Conservation (phyloP, 192 early-diverging fungal genomes). For the Podila clonocystis region DNA sequence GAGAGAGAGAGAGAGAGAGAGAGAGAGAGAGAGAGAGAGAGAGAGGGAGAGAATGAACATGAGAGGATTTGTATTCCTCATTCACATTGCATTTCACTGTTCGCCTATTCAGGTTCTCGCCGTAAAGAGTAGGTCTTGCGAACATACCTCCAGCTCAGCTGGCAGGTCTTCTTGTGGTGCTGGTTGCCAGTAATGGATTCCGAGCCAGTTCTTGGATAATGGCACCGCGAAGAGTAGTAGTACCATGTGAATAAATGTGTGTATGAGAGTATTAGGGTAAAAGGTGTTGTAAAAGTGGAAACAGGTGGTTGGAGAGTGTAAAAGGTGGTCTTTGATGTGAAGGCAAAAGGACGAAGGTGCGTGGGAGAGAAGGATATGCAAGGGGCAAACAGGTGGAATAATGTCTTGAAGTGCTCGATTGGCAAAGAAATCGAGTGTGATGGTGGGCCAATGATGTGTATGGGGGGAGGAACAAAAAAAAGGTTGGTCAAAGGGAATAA, state of each 20-base stretch:
- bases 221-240: conserved; percentile 29
- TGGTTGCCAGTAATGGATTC: conserved; percentile 18
- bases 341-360: not conserved
- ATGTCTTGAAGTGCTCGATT: too few relatives aligned
- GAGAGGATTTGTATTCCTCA: too few relatives aligned
- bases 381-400: too few relatives aligned
- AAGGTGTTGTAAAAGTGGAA: not conserved
- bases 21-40: too few relatives aligned
- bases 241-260: conserved; percentile 12
- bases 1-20: too few relatives aligned
- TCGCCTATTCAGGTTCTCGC: too few relatives aligned
- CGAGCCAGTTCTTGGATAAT: conserved; percentile 14
- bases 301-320: not conserved
- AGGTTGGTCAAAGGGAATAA: not conserved
- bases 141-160: conserved; percentile 21
- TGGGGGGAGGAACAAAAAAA: not conserved
- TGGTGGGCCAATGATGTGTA: too few relatives aligned
- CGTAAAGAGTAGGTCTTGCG: too few relatives aligned
- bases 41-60: too few relatives aligned
- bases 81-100: too few relatives aligned
- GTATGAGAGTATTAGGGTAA: not conserved
- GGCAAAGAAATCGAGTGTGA: not conserved
- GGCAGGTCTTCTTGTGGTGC: conserved; percentile 16
- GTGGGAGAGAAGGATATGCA: too few relatives aligned
- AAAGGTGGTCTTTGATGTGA: not conserved